A percentile compares a stretch with the other conserved stretches of the same genome.
Evolutionary conservation across 306 rosid genomes (phyloP).

Genomic region (Macrotyloma uniflorum): DNA sequence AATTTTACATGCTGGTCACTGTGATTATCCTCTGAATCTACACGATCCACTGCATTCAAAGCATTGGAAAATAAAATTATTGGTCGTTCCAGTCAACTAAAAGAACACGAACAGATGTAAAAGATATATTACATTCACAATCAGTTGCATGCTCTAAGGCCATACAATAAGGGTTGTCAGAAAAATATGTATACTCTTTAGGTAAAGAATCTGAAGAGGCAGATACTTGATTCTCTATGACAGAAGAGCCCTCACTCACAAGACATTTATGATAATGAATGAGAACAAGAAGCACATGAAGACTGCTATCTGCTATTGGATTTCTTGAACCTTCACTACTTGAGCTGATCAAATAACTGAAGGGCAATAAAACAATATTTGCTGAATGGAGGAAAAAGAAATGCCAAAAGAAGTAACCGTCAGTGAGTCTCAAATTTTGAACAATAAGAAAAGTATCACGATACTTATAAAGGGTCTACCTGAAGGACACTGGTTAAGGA

Average conservation of each 20-base stretch:
- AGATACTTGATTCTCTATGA: slow-evolving; percentile 36
- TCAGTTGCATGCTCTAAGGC: slow-evolving; percentile 68
- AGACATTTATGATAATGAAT: slow-evolving; percentile 69
- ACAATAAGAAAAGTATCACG: neutral
- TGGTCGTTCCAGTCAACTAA: slow-evolving; percentile 7
- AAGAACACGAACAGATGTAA: slow-evolving; percentile 4
- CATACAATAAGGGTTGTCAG: slow-evolving; percentile 69
- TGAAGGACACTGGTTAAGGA: neutral
- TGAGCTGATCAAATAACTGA: slow-evolving; percentile 67
- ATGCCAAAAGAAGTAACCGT: slow-evolving; percentile 1
- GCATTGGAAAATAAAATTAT: slow-evolving; percentile 3
- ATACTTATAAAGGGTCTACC: neutral
- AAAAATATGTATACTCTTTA: slow-evolving; percentile 54
- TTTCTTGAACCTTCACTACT: slow-evolving; percentile 62
- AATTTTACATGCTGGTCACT: slow-evolving; percentile 68
- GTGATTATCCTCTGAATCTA: slow-evolving; percentile 59
- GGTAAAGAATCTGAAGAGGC: slow-evolving; percentile 51
- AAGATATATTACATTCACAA: slow-evolving; percentile 60
- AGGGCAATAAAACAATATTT: slow-evolving; percentile 66
- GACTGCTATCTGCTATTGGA: slow-evolving; percentile 70
- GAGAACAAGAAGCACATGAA: slow-evolving; percentile 76
- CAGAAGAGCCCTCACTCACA: slow-evolving; percentile 41
- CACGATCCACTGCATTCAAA: slow-evolving; percentile 65
- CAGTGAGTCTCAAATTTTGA: slow-evolving; percentile 21
- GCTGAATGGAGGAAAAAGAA: slow-evolving; percentile 58